Evolutionary conservation across 2,329 filamentous ascomycete species (phyloP), one percentile per base, ranked within the genome.

Genomic region (Diaporthe nobilis): DNA sequence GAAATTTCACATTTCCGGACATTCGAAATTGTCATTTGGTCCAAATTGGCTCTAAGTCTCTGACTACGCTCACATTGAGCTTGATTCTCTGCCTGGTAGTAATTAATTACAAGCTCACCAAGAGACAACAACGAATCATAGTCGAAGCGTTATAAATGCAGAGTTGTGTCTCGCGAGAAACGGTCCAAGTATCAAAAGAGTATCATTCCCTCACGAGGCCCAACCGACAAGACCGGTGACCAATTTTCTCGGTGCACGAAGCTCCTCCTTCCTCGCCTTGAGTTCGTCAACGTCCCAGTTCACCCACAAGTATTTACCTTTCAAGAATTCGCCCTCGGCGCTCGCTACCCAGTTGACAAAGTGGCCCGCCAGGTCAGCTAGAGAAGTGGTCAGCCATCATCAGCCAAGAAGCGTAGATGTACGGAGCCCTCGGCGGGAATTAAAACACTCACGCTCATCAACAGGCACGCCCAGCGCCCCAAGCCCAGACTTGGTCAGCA

Each of bases 251-350:
- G 51, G 51, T 22, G 51, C 72, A 71, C 28, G 22, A 7, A 74
- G 42, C 31, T 71, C 60, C 7, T 58, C 72, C 53, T 34, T 71
- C 37, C 53, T 73, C 42, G 80, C 79, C 78, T 83, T 82, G 20
- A 87, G 78, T 77, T 86, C 85, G 73, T 86, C 81, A 2, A 85
- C 82, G 80, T 87, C 85, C 85, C 84, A 87, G 31, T 84, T 84
- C 20, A 80, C 79, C 81, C 83, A 86, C 2, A 85, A 67, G 51
- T 83, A 81, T 63, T 84, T 85, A 4, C 82, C 80, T 44, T 81
- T 83, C 53, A 87, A 71, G 68, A 86, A 86, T 10, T 73, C 76
- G 1, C 84, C 84, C 75, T 86, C 83, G 0, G 80, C 76, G 39
- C 78, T 80, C 3, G 81, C 78, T 17, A 82, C 71, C 83, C 83